phyloP scores from a whole-genome alignment of 2,329 filamentous ascomycete genomes.

The Claviceps humidiphila region DNA sequence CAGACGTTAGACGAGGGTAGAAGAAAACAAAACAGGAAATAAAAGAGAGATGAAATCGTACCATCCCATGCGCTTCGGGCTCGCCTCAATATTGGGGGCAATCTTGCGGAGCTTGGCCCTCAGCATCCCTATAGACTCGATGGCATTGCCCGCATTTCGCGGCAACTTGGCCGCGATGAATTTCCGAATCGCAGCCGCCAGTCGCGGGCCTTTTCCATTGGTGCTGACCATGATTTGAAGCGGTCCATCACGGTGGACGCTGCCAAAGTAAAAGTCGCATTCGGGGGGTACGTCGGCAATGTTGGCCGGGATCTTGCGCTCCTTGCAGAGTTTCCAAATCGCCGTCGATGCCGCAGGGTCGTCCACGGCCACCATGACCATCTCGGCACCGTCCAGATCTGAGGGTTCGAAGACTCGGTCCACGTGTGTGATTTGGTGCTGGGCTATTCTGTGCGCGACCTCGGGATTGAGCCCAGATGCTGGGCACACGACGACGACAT shows the following conservation, averaged over 20 bases:
- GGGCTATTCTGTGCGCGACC: slow-evolving; percentile 66
- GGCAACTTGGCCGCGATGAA: slow-evolving; percentile 70
- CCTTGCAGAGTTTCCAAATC: slow-evolving; percentile 90
- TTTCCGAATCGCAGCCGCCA: slow-evolving; percentile 75
- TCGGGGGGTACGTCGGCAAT: slow-evolving; percentile 94
- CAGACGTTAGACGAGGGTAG: neutral
- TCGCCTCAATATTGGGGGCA: slow-evolving; percentile 59
- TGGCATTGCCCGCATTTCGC: slow-evolving; percentile 67
- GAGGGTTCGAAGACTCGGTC: slow-evolving; percentile 73
- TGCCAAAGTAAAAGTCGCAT: slow-evolving; percentile 98
- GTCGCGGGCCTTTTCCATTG: slow-evolving; percentile 85
- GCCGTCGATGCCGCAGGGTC: slow-evolving; percentile 79
- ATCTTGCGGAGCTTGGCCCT: slow-evolving; percentile 65
- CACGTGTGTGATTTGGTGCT: slow-evolving; percentile 64
- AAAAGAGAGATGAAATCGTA: slow-evolving; percentile 23
- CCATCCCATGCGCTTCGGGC: slow-evolving; percentile 85
- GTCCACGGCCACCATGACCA: slow-evolving; percentile 90
- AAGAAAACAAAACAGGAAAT: neutral
- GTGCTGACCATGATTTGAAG: slow-evolving; percentile 98
- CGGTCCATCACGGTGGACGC: slow-evolving; percentile 85
- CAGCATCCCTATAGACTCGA: slow-evolving; percentile 70
- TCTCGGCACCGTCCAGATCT: slow-evolving; percentile 71
- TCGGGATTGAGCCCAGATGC: slow-evolving; percentile 71
- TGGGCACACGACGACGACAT: slow-evolving; percentile 76
- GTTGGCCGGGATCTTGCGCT: slow-evolving; percentile 73